Base-by-base conservation (phyloP, 768 basidiomycete genomes). In the Lactifluus echinatus region DNA sequence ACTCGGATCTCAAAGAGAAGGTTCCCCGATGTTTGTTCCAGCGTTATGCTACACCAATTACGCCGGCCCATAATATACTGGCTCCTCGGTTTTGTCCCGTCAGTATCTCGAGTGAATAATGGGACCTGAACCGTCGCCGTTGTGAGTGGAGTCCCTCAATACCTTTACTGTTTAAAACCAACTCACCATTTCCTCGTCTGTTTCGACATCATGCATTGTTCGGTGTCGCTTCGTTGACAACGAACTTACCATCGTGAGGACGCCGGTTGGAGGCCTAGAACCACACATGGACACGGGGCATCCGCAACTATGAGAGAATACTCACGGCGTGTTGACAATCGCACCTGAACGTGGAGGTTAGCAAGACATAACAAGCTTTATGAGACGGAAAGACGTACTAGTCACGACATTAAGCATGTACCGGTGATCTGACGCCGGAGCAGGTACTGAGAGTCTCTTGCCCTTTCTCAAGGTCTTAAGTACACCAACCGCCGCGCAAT, bases 321-420 rank as follows among this genome's bases (percentile, higher is more conserved):
- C 87, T 67, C 66, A 86, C 87, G 95, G 93, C 5, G 95, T 96
- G 67, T 96, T 95, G 47, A 99, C 95, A 61, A 99, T 98, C 14
- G 95, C 95, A 65, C 83, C 83, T 84, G 50, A 40, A 60, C 39
- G 21, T 63, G 34, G 19, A 28, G 23, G 57, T 59, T 31, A 53
- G 33, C 34, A 54, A 37, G n/a, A 29, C 49, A 28, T 26, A 49
- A 52, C 19, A 23, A 2, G 23, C 8, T 4, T 50, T 39, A 8
- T n/a, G 56, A 56, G 33, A 19, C 29, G 17, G 36, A 15, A n/a
- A n/a, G n/a, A 72, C 80, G 60, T 64, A 85, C 90, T 92, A 4
- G 89, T 83, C 8, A 91, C 79, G 33, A 93, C 73, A 63, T 95
- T 94, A 46, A 94, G 68, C 93, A 98, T 97, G 70, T 90, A 96